phyloP scores from a whole-genome alignment of 257 asterid genomes.

The Penstemon newberryi region DNA sequence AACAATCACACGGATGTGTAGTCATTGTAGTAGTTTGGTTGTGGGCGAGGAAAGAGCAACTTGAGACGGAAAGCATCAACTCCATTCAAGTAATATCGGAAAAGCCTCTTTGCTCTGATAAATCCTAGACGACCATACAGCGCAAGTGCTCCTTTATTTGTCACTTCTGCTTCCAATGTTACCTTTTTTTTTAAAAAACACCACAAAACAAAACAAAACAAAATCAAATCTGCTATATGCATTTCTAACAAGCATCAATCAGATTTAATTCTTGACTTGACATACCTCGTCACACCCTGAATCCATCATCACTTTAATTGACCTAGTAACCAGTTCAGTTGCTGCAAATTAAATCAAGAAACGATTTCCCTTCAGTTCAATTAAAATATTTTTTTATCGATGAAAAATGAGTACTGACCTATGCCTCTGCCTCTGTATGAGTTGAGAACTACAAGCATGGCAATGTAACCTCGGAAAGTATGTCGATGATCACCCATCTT shows the following conservation, averaged over 20 bases:
- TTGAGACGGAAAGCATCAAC: constrained; percentile 95
- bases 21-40: no score
- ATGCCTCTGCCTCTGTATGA: constrained; percentile 88
- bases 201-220: background rate
- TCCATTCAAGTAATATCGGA: constrained; percentile 88
- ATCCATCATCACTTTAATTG: constrained; percentile 83
- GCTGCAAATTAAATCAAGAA: constrained; percentile 47
- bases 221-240: no score
- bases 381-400: background rate
- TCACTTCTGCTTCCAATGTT: constrained; percentile 95
- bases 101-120: constrained; percentile 89
- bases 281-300: constrained; percentile 96
- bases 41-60: constrained; percentile 57
- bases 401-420: constrained; percentile 40
- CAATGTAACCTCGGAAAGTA: constrained; percentile 87
- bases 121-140: constrained; percentile 91
- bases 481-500: constrained; percentile 96
- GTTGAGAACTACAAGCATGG: constrained; percentile 91
- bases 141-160: constrained; percentile 92
- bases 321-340: constrained; percentile 74
- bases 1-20: no score
- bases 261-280: background rate
- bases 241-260: no score
- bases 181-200: constrained; percentile 51
- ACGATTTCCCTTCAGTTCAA: background rate